Evolutionary conservation across 2,329 filamentous ascomycete genomes (phyloP), one percentile per base, ranked within the genome.

Genomic region (Aspergillus uvarum): DNA sequence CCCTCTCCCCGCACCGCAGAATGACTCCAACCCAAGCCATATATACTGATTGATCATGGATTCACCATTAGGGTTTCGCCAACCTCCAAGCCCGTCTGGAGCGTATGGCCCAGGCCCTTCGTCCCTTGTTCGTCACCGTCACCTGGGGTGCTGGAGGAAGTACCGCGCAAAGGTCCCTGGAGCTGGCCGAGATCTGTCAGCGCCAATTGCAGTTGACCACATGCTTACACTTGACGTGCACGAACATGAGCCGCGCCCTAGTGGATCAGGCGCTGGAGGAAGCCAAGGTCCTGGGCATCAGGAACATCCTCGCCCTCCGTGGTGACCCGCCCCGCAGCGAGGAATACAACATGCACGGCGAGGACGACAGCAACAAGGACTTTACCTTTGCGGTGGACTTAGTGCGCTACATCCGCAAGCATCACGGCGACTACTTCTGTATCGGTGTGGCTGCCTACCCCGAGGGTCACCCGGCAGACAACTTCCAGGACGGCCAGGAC

Each of bases 111-210:
- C 87, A 91, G 65, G 93, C 92, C 14, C 83, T 99, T 60, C 89
- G 91, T 14, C 95, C 95, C 48, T 84, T 98, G 50, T 99, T 99
- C 73, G 91, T 99, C 63, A 98, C 93, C 60, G 92, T 99, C 54
- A 99, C 95, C 55, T 99, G 95, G 95, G 95, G 95, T 54, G 95
- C 95, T 26, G 95, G 95, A 62, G 95, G 95, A 55, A 96, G 90
- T 65, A 99, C 95, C 0, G 89, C 92, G 4, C 85, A 86, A 59
- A 96, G 96, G 79, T 96, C 92, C 32, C 86, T 99, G 61, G 92
- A 97, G 77, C 85, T 99, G 64, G 95, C 95, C 50, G 94, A 98
- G 79, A 86, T 98, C 70, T 97, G 93, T 76, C 95, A 98, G 80
- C 85, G 92, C 63, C 92, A 96, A 77, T 80, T 98, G 58, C 91